A percentile compares a stretch with the other conserved stretches of the same genome.
phyloP scores from a whole-genome alignment of 129 eudicot species.

The Artemisia annua region DNA sequence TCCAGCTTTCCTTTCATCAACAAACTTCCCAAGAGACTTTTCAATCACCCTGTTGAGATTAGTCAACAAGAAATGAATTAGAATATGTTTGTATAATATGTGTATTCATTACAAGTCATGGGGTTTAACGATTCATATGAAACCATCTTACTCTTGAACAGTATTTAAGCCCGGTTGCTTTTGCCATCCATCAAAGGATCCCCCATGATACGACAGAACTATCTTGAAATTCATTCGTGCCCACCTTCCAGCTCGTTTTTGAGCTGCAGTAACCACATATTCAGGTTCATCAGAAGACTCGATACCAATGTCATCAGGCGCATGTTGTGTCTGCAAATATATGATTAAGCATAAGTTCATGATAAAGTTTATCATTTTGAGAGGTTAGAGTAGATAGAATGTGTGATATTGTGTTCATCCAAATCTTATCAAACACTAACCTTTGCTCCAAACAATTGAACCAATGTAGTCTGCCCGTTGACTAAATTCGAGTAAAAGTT shows the following conservation, averaged over 20 bases:
- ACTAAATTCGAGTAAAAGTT: constrained; percentile 70
- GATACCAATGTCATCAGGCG: constrained; percentile 39
- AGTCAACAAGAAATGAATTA: not conserved
- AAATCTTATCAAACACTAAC: constrained; percentile 33
- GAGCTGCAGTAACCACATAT: constrained; percentile 27
- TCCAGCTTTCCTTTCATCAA: constrained; percentile 81
- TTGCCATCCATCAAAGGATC: constrained; percentile 98
- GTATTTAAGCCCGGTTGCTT: constrained; percentile 91
- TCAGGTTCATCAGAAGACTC: constrained; percentile 50
- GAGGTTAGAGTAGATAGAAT: not conserved
- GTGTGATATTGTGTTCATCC: not conserved
- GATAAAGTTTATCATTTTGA: not conserved
- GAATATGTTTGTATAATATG: not conserved
- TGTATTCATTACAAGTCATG: not conserved
- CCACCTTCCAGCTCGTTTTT: constrained; percentile 74
- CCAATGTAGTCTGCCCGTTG: constrained; percentile 50
- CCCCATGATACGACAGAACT: constrained; percentile 79
- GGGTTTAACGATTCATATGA: not conserved
- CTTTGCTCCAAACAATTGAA: constrained; percentile 53
- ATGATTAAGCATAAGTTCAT: constrained; percentile 17
- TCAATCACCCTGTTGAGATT: constrained; percentile 64
- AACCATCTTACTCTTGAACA: constrained; percentile 76
- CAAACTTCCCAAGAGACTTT: constrained; percentile 75
- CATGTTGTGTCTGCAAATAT: constrained; percentile 36
- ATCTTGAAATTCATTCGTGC: constrained; percentile 80